A percentile compares a stretch with the other conserved stretches of the same genome.
These are phyloP conservation scores for Dipodascopsis uninucleata DNA, from an alignment of 805 yeast species.

Conservation along the genomic window DNA sequence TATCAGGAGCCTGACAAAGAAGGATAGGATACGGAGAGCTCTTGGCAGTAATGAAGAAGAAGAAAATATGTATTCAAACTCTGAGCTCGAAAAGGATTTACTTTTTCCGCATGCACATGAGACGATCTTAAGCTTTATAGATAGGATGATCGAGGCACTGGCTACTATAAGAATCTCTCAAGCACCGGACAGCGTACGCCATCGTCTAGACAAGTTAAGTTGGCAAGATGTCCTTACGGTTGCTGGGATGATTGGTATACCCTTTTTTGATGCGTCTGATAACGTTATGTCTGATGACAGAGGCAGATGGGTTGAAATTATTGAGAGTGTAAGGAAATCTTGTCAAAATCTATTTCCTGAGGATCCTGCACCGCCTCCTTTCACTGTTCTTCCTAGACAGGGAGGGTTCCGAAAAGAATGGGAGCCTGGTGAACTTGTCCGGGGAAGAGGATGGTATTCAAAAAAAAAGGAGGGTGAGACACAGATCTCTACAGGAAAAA, in stretches of 20 bases:
- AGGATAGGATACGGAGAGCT: not conserved
- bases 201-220: slow-evolving; percentile 3
- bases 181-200: not conserved
- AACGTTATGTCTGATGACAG: not conserved
- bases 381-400: too few species aligned
- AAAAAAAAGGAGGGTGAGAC: too few species aligned
- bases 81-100: slow-evolving; percentile 7
- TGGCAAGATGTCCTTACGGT: slow-evolving; percentile 12
- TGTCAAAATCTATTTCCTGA: slow-evolving; percentile 3
- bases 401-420: too few species aligned
- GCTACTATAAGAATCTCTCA: not conserved
- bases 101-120: slow-evolving; percentile 17
- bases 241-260: slow-evolving; percentile 14
- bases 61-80: slow-evolving; percentile 1
- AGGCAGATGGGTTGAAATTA: slow-evolving; percentile 2
- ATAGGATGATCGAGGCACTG: slow-evolving; percentile 1
- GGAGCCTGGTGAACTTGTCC: too few species aligned
- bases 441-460: too few species aligned
- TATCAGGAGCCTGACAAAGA: slow-evolving; percentile 5
- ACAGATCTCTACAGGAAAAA: too few species aligned
- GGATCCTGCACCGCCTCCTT: too few species aligned
- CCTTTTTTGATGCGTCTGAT: slow-evolving; percentile 3
- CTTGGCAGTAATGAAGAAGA: not conserved
- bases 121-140: slow-evolving; percentile 6
- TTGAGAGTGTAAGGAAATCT: not conserved